Percentiles rank a stretch among this genome's conserved stretches.
These are phyloP conservation scores for Mycotypha africana DNA, from an alignment of 371 early-diverging fungal genomes.

Conservation along the genomic window DNA sequence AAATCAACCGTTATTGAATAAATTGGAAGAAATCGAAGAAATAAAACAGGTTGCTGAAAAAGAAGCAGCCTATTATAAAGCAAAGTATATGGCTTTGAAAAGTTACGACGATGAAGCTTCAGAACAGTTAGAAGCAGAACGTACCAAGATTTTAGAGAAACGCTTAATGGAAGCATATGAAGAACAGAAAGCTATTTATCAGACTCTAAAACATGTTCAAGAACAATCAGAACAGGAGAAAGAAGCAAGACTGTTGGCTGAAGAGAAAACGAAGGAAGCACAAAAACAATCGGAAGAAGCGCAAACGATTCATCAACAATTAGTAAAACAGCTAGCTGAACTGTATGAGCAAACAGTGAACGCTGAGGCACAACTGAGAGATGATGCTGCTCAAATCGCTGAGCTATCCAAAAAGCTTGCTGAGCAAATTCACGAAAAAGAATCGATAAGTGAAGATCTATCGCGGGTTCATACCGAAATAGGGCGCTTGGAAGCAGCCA, in stretches of 20 bases:
- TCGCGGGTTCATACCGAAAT: constrained; percentile 49
- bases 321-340: constrained; percentile 32
- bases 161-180: constrained; percentile 33
- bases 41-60: constrained; percentile 45
- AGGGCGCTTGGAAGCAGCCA: constrained; percentile 47
- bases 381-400: constrained; percentile 29
- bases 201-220: constrained; percentile 21
- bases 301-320: constrained; percentile 42
- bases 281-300: constrained; percentile 44
- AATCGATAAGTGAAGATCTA: not conserved
- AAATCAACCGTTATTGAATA: constrained; percentile 38
- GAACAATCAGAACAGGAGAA: constrained; percentile 38
- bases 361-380: constrained; percentile 42
- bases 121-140: constrained; percentile 37
- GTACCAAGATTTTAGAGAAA: constrained; percentile 42
- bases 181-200: constrained; percentile 31
- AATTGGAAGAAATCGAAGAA: constrained; percentile 42
- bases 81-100: constrained; percentile 33
- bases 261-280: constrained; percentile 41
- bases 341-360: constrained; percentile 35
- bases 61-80: constrained; percentile 54
- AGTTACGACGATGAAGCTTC: constrained; percentile 23
- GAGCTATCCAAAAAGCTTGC: constrained; percentile 45
- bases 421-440: constrained; percentile 13
- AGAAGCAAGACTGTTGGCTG: constrained; percentile 31